Evolutionary conservation across 352 stramenopile genomes (phyloP), one percentile per base, ranked within the genome.

Genomic region (Elongisporangium anandrum): DNA sequence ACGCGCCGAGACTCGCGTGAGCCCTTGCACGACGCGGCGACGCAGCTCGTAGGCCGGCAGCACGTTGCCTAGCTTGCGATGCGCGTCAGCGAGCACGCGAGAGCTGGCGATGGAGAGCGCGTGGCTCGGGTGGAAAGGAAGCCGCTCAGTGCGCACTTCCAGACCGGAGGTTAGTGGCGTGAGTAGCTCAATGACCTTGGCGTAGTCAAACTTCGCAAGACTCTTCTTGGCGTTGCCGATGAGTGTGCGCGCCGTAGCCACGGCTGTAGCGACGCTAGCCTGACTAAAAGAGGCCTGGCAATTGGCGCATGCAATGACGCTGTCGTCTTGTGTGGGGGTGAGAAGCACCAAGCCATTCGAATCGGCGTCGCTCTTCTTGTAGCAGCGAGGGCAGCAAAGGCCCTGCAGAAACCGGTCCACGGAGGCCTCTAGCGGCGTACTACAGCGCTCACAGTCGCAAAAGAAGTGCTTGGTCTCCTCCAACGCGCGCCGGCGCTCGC

Each of bases 401-500:
- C 65, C 68, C 57, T 80, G 65, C 4, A 82, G 54, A 50, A 68
- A 69, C 3, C 57, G 55, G 49, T 85, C 72, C 4, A 81, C 56
- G 2, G 75, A 81, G 56, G 69, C 63, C n/a, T 15, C 61, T 6
- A 81, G 45, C 22, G 72, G 62, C 20, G 41, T 49, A 8, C 24
- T 52, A 55, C 75, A 85, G 0, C 72, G 75, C 23, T 80, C 69
- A 51, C 75, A 85, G 3, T 60, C 39, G 50, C 75, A 85, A 41
- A 70, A 60, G 59, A 85, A 85, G 53, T 85, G 75, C 19, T 85
- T 85, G 20, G 75, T 82, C 9, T 70, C 55, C 1, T 48, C 59
- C 26, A 85, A 57, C 20, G 77, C 60, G n/a, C 64, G 65, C 7
- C 64, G 70, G 6, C 75, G 70, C 45, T 70, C 68, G 3, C 17